Base-by-base conservation (phyloP, 2,329 filamentous ascomycete species). In the Sphaerulina musiva region DNA sequence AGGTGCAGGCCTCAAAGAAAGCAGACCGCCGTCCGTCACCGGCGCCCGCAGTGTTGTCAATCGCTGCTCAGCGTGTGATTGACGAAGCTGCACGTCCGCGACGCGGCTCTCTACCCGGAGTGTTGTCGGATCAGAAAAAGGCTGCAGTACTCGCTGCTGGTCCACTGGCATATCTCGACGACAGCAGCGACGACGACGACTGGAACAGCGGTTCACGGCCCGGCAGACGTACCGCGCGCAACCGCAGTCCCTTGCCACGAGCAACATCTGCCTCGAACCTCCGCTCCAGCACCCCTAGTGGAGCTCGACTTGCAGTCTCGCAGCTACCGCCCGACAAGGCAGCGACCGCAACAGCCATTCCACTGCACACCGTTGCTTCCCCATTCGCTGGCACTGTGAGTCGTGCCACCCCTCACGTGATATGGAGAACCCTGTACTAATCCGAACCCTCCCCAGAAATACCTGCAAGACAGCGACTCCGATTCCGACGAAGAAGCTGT, bases 351-450 rank as follows among this genome's bases (percentile, higher is more conserved):
- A 56, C 39, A 14, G 52, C 55, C 34, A 38, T 38, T 9, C 62
- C 64, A 6, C 55, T 56, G n/a, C 66, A 69, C 52, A 69, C 67
- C 14, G 67, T 69, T 8, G 67, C 67, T 8, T 68, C 65, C 41
- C 58, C 67, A 8, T 69, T 69, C 46, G 67, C 67, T n/a, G 67
- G 67, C 42, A 69, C 67, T 31, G 59, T 61, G 52, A 55, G 59
- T 48, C 38, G 50, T 26, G 9, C 5, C 7, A 23, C 17, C 26
- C 26, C 50, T 59, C 59, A 59, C 59, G 59, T 61, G 59, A 59
- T 47, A 6, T 9, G 12, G 10, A 7, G 12, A 45, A 46, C 32
- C n/a, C 36, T 48, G 45, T 51, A 59, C 59, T 62, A 58, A 62
- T 55, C 53, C 50, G 47, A 43, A 46, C 39, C 55, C 48, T 45